These are phyloP conservation scores for Talaromyces islandicus DNA, from an alignment of 2,329 filamentous ascomycete species.

Conservation along the genomic window DNA sequence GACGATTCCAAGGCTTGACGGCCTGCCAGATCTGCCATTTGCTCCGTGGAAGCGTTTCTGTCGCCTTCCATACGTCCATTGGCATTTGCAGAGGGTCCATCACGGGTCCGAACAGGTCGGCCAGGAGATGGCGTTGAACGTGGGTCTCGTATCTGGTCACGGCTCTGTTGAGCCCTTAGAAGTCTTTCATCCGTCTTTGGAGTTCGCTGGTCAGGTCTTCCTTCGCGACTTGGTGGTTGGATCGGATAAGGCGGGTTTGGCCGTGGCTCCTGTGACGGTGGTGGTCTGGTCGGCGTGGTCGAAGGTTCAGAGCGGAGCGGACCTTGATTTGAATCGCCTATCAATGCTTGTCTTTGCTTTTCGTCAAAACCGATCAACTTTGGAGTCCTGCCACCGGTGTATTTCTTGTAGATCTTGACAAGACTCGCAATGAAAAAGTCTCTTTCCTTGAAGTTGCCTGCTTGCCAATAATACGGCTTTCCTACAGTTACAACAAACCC, in stretches of 20 bases:
- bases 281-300: constrained; percentile 17
- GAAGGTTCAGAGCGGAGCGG: constrained; percentile 18
- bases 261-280: constrained; percentile 21
- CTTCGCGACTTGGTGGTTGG: constrained; percentile 34
- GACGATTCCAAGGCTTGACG: constrained; percentile 11
- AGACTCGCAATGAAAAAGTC: constrained; percentile 97
- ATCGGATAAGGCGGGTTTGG: constrained; percentile 25
- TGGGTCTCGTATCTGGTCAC: constrained; percentile 29
- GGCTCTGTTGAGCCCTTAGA: constrained; percentile 29
- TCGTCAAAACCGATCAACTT: constrained; percentile 76
- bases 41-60: neutral
- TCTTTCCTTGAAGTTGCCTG: constrained; percentile 89
- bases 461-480: constrained; percentile 97
- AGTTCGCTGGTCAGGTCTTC: constrained; percentile 22
- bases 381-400: constrained; percentile 79
- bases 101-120: constrained; percentile 2
- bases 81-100: neutral
- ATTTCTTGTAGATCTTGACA: constrained; percentile 94
- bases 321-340: constrained; percentile 41
- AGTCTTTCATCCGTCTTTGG: constrained; percentile 31
- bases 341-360: constrained; percentile 68
- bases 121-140: constrained; percentile 25
- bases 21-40: constrained; percentile 17
- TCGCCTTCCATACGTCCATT: constrained; percentile 1
- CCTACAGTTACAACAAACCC: constrained; percentile 85